Conservation (phyloP, 2,329 filamentous ascomycete genomes). For the Phyllosticta paracitricarpa region DNA sequence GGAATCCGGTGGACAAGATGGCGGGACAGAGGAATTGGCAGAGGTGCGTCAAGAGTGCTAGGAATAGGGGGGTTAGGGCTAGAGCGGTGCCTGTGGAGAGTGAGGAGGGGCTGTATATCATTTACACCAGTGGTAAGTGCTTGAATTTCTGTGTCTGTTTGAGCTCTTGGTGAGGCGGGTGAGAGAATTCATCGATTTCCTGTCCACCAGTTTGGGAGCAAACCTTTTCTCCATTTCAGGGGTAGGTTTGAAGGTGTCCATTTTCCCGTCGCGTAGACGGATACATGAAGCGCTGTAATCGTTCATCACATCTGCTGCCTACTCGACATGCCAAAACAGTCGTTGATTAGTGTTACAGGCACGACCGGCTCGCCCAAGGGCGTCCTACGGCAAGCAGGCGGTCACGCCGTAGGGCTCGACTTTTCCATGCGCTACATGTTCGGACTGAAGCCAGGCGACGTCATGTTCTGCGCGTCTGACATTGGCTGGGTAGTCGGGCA, state of each 20-base stretch:
- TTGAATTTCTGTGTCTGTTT: background rate
- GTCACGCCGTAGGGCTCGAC: slow-evolving; percentile 76
- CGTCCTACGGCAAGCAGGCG: slow-evolving; percentile 70
- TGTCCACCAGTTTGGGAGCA: background rate
- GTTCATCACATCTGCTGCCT: background rate
- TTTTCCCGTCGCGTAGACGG: background rate
- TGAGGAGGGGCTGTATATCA: slow-evolving; percentile 76
- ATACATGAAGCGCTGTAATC: background rate
- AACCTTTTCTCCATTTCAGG: background rate
- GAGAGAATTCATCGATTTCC: background rate
- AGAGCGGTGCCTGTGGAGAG: slow-evolving; percentile 69
- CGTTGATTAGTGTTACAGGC: slow-evolving; percentile 23
- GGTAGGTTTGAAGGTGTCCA: too few species aligned
- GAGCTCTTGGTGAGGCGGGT: background rate
- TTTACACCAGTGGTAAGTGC: slow-evolving; percentile 61
- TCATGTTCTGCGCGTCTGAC: slow-evolving; percentile 71
- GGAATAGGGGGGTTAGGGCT: slow-evolving; percentile 55
- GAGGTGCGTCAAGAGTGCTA: slow-evolving; percentile 60
- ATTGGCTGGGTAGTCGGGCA: slow-evolving; percentile 89
- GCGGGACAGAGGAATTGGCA: slow-evolving; percentile 72
- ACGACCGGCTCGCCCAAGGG: slow-evolving; percentile 79
- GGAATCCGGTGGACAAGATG: slow-evolving; percentile 59
- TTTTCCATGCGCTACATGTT: slow-evolving; percentile 77
- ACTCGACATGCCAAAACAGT: background rate
- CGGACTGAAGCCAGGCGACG: slow-evolving; percentile 71